A percentile compares a stretch with the other conserved stretches of the same genome.
Conservation (phyloP, 2,329 filamentous ascomycete genomes). For the Trichoderma simmonsii region DNA sequence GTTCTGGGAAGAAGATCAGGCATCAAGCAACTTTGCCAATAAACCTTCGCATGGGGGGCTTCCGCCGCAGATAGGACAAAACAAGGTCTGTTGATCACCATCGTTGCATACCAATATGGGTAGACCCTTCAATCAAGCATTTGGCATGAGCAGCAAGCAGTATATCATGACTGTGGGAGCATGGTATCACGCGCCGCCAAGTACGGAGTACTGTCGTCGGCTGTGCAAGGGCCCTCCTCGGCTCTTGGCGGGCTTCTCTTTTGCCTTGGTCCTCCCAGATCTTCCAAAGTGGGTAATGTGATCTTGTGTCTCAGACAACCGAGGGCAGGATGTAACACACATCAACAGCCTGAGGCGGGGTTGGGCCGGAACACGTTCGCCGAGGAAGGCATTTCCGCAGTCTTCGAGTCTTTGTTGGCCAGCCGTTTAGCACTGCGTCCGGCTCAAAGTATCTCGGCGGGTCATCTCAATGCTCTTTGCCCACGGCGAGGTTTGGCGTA, state of each 20-base stretch:
- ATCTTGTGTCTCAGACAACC: slow-evolving; percentile 16
- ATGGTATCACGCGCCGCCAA: neutral
- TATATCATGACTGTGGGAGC: neutral
- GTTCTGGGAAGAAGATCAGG: neutral
- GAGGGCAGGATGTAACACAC: slow-evolving; percentile 12
- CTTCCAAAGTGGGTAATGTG: slow-evolving; percentile 3
- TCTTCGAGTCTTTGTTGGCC: slow-evolving; percentile 1
- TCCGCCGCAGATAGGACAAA: neutral
- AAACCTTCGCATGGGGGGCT: neutral
- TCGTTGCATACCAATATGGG: neutral
- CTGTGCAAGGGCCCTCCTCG: neutral
- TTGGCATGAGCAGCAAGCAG: neutral
- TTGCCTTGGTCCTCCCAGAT: neutral
- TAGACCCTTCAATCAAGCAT: neutral
- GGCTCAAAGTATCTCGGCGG: slow-evolving; percentile 2
- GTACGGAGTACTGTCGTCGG: neutral
- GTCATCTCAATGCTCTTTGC: neutral
- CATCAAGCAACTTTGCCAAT: neutral
- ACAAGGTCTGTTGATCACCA: neutral
- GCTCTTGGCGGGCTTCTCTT: neutral
- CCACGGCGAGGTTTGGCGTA: slow-evolving; percentile 4
- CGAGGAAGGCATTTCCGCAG: neutral
- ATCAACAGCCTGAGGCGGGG: slow-evolving; percentile 14
- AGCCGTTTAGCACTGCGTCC: neutral
- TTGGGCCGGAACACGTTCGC: slow-evolving; percentile 14